Base-by-base conservation (phyloP, 768 basidiomycete species). In the Lentinula aciculospora region DNA sequence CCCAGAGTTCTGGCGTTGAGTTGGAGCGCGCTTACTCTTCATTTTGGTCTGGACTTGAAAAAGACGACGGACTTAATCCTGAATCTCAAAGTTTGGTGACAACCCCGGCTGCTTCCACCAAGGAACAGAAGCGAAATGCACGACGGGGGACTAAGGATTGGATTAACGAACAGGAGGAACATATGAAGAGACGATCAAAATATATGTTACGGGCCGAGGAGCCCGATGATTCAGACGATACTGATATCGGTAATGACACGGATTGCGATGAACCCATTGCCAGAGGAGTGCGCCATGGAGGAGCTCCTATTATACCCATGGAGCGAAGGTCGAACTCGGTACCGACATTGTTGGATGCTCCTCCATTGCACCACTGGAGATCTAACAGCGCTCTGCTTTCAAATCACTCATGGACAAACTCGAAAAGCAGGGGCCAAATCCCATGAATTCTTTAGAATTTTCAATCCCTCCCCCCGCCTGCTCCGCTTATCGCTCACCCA, bases 151-250 rank as follows among this genome's bases (percentile, higher is more conserved):
- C 13, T n/a, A 25, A 27, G 34, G 19, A 23, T 12, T 34, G 31
- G 32, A 23, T 27, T 37, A 40, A 13, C 27, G 27, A 45, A 8
- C 54, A 15, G 17, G 10, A 19, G 42, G 42, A 40, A 25, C 25
- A 29, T 21, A 17, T 29, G 32, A n/a, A 17, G 37, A 56, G 54
- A 13, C 39, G 42, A 17, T 44, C 31, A 19, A 34, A 56, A 23
- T 56, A 29, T 21, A 56, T 56, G 54, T 19, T 56, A n/a, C 25
- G 42, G 12, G 25, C 42, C 17, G 28, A 56, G 12, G 54, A 56
- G 31, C 54, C 54, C 23, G 54, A 56, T 56, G 54, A 56, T 46
- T 56, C 54, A 23, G 54, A 56, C 25, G 29, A 15, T 7, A 28
- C 44, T 21, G 53, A 21, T 23, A 8, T 10, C 34, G 13, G 37